Percentiles rank a stretch among this genome's conserved stretches.
Evolutionary conservation across 768 basidiomycete species (phyloP).

Genomic region (Polyporus arcularius): DNA sequence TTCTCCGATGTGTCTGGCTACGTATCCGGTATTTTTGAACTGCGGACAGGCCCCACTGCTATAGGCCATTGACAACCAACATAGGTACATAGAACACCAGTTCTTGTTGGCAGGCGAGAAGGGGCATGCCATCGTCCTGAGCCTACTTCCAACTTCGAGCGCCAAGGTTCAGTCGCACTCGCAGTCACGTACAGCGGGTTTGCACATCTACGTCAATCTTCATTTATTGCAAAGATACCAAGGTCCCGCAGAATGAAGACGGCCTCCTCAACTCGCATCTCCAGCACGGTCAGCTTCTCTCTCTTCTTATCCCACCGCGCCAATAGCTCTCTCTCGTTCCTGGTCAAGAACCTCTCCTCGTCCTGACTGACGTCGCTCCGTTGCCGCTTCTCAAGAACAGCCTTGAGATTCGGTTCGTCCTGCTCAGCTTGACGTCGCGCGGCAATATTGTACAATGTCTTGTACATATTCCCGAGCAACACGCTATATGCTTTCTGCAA

Average conservation of each 20-base stretch:
- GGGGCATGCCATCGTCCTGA: too few relatives aligned
- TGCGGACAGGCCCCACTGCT: too few relatives aligned
- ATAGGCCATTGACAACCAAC: too few relatives aligned
- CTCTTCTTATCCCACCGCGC: constrained; percentile 73
- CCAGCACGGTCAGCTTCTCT: constrained; percentile 75
- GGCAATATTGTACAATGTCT: constrained; percentile 86
- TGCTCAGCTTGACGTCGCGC: constrained; percentile 73
- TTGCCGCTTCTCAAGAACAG: constrained; percentile 79
- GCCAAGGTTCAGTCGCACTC: too few relatives aligned
- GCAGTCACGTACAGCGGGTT: too few relatives aligned
- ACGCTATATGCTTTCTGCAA: constrained; percentile 78
- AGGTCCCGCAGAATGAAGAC: constrained; percentile 90
- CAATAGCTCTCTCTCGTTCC: constrained; percentile 76
- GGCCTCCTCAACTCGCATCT: constrained; percentile 84
- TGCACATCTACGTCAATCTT: constrained; percentile 37
- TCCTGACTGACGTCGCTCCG: constrained; percentile 84
- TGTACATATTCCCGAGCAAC: constrained; percentile 79
- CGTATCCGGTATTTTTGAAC: too few relatives aligned
- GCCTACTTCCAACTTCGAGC: too few relatives aligned
- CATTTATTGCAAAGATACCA: constrained; percentile 46
- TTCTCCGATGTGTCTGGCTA: too few relatives aligned
- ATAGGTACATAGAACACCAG: too few relatives aligned
- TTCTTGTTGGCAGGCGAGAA: too few relatives aligned
- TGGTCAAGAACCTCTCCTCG: constrained; percentile 58
- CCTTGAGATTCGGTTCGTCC: constrained; percentile 62